Conservation (phyloP, 768 basidiomycete genomes). For the Suillus brevipes region DNA sequence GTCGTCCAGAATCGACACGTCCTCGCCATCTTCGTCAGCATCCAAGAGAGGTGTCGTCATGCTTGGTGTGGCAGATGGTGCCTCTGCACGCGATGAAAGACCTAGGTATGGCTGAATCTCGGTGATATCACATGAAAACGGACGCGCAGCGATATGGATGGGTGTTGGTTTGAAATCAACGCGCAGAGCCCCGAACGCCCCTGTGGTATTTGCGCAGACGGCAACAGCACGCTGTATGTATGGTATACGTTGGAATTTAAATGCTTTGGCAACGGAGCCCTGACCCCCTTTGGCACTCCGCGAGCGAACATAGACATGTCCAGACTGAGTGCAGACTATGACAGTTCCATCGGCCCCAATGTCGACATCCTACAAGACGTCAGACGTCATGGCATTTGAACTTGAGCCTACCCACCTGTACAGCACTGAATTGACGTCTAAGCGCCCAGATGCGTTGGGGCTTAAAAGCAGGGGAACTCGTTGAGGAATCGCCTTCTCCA, state of each 20-base stretch:
- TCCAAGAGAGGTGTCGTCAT: constrained; percentile 1
- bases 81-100: neutral
- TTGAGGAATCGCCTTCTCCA: constrained; percentile 27
- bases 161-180: constrained; percentile 63
- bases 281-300: constrained; percentile 41
- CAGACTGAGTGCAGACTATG: constrained; percentile 91
- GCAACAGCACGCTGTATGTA: constrained; percentile 81
- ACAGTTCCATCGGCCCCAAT: constrained; percentile 85
- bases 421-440: constrained; percentile 82
- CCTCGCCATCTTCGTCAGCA: constrained; percentile 41
- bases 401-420: constrained; percentile 49
- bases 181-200: constrained; percentile 84
- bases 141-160: constrained; percentile 56
- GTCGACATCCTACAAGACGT: constrained; percentile 71
- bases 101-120: constrained; percentile 62
- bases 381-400: constrained; percentile 4
- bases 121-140: constrained; percentile 65
- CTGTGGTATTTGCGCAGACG: constrained; percentile 84
- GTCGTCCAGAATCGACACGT: constrained; percentile 38
- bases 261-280: constrained; percentile 43
- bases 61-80: neutral
- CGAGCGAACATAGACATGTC: constrained; percentile 87
- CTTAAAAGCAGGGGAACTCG: constrained; percentile 43
- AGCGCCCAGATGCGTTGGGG: constrained; percentile 93
- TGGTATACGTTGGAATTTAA: constrained; percentile 80